Evolutionary conservation across 225 moss, liverwort and hornwort genomes (phyloP).

Genomic region (Asterella californica): DNA sequence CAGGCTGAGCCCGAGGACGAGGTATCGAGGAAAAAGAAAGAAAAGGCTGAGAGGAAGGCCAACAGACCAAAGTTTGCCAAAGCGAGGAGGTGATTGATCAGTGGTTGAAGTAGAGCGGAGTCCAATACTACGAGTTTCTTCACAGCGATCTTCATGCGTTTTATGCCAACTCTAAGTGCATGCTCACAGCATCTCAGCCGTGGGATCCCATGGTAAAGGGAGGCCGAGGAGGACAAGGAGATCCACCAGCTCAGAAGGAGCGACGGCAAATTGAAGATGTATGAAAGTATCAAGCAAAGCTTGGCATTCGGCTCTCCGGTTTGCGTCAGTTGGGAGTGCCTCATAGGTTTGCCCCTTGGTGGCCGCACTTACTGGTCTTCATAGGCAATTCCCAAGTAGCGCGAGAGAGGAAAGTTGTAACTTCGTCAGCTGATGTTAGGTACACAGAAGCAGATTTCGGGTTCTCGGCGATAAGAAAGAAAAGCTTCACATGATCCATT

Average conservation of each 20-base stretch:
- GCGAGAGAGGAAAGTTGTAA: background rate
- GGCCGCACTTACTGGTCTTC: background rate
- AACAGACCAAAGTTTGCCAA: conserved; percentile 80
- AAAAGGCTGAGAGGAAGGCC: conserved; percentile 85
- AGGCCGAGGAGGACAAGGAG: conserved; percentile 1
- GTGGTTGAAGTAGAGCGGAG: background rate
- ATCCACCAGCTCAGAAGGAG: background rate
- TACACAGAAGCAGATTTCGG: background rate
- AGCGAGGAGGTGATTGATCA: conserved; percentile 53
- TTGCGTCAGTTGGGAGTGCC: background rate
- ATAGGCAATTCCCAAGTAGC: background rate
- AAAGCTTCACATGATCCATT: background rate
- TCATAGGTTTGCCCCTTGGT: background rate
- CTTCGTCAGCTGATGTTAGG: background rate
- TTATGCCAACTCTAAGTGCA: too few species aligned
- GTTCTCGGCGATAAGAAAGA: background rate
- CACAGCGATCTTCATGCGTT: too few species aligned
- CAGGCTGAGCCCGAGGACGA: conserved; percentile 66
- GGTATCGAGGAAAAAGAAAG: conserved; percentile 61
- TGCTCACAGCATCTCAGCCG: background rate
- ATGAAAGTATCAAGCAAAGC: background rate
- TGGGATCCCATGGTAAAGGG: background rate
- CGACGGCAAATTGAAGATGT: background rate
- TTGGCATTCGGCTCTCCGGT: background rate
- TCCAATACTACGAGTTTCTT: background rate